Base-by-base conservation (phyloP, 805 yeast species). In the Candida suzukii region DNA sequence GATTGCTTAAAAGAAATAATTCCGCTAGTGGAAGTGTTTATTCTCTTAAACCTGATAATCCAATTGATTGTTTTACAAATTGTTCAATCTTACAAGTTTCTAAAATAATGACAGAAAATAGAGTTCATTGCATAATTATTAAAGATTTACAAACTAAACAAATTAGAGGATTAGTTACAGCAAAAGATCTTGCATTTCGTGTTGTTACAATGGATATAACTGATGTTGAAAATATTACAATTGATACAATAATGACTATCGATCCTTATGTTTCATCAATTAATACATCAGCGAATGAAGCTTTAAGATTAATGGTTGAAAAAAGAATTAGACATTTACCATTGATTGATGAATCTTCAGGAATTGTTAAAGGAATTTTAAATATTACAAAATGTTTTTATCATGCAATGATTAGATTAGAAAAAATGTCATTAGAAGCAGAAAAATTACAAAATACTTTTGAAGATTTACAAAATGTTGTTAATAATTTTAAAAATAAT, bases 311-410 rank as follows among this genome's bases (percentile, higher is more conserved):
- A 10, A 70, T 70, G 74, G 73, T 67, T 5, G 51, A 57, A 12
- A 60, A 56, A 37, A 63, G 61, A 29, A 66, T 70, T 22, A 59
- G 74, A 43, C 74, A 70, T 47, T 52, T 70, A 39, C 74, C 75
- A 1, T 53, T 70, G 4, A 41, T 62, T 4, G 68, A 68, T 43
- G 60, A 57, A n/a, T 12, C 6, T 18, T 38, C 35, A 11, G 64
- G 61, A 3, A 34, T 47, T 8, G 70, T 69, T 26, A 63, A 60
- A n/a, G 74, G 73, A 2, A 62, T 70, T 12, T 50, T 70, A 22
- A 71, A 70, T 49, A 69, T 70, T 27, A 70, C 74, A 4, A 60
- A 68, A 39, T 70, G 75, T 37, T 70, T 69, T 48, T 67, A 69
- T 41, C 72, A 70, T 46, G 74, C 72, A 0, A 64, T 70, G 68